Percentiles rank a stretch among this genome's conserved stretches.
These are phyloP conservation scores for Chaetomiaceae sp. DNA, from an alignment of 2,329 filamentous ascomycete genomes.

Conservation along the genomic window DNA sequence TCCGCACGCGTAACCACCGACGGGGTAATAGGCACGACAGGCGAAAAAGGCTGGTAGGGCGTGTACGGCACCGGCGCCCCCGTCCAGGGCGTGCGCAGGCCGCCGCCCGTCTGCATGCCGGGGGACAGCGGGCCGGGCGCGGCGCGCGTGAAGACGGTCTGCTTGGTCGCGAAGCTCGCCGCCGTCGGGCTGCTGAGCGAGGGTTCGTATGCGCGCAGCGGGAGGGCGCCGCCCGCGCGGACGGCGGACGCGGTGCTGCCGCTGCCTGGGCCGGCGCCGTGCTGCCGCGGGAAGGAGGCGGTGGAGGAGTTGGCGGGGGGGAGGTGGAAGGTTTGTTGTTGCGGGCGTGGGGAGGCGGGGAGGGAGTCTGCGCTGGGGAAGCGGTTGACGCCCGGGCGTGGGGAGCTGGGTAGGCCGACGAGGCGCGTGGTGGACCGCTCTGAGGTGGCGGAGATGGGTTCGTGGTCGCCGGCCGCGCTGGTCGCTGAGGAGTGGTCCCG, in stretches of 20 bases:
- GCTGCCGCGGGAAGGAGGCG: neutral
- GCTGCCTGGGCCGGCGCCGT: slow-evolving; percentile 21
- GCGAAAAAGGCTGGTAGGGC: slow-evolving; percentile 75
- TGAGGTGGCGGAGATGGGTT: slow-evolving; percentile 49
- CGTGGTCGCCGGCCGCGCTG: slow-evolving; percentile 35
- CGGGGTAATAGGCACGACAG: slow-evolving; percentile 72
- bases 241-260: slow-evolving; percentile 51
- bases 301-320: slow-evolving; percentile 22
- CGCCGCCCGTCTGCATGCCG: slow-evolving; percentile 49
- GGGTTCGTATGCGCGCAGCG: slow-evolving; percentile 59
- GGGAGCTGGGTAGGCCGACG: slow-evolving; percentile 49
- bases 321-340: slow-evolving; percentile 37
- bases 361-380: slow-evolving; percentile 41
- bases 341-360: slow-evolving; percentile 45
- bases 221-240: slow-evolving; percentile 52
- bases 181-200: slow-evolving; percentile 46
- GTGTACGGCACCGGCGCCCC: slow-evolving; percentile 64
- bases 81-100: slow-evolving; percentile 53
- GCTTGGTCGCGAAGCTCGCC: slow-evolving; percentile 47
- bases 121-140: slow-evolving; percentile 47
- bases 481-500: slow-evolving; percentile 22
- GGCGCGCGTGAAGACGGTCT: slow-evolving; percentile 57
- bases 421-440: slow-evolving; percentile 47
- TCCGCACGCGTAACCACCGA: slow-evolving; percentile 66
- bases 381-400: slow-evolving; percentile 40